A percentile compares a stretch with the other conserved stretches of the same genome.
These are phyloP conservation scores for Syzygium aromaticum DNA, from an alignment of 345 rosid genomes.

Conservation along the genomic window DNA sequence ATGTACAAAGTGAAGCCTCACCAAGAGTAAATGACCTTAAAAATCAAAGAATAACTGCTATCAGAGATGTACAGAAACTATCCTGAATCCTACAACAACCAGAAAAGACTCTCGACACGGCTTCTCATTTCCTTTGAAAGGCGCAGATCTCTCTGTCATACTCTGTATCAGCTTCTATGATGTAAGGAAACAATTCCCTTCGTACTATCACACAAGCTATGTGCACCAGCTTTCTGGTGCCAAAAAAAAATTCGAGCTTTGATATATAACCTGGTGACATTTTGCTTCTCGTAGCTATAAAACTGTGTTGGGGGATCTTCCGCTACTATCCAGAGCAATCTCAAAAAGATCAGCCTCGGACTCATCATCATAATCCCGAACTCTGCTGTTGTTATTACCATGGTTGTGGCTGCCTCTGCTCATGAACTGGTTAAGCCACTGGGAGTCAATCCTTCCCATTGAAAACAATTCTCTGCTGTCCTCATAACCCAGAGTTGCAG, in stretches of 20 bases:
- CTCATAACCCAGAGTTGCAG: slow-evolving; percentile 29
- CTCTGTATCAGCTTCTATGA: neutral
- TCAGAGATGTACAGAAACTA: neutral
- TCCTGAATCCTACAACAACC: neutral
- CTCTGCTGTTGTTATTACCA: slow-evolving; percentile 11
- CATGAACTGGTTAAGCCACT: slow-evolving; percentile 43
- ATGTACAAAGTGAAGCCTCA: neutral
- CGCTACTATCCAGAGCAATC: slow-evolving; percentile 51
- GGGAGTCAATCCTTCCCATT: slow-evolving; percentile 3
- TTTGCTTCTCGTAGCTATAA: neutral
- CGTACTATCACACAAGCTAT: neutral
- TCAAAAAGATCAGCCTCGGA: slow-evolving; percentile 92
- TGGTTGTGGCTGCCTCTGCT: slow-evolving; percentile 26
- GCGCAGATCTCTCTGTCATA: neutral
- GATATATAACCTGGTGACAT: neutral
- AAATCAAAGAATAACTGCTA: neutral
- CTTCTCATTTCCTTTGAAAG: neutral
- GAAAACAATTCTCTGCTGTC: slow-evolving; percentile 2
- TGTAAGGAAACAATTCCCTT: neutral
- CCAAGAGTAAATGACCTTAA: neutral
- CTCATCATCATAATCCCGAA: slow-evolving; percentile 58
- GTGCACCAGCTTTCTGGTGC: neutral
- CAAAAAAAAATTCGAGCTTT: neutral
- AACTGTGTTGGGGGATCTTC: slow-evolving; percentile 28
- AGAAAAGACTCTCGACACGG: neutral